Conservation (phyloP, 2,329 filamentous ascomycete genomes). For the Pseudodiploospora longispora region DNA sequence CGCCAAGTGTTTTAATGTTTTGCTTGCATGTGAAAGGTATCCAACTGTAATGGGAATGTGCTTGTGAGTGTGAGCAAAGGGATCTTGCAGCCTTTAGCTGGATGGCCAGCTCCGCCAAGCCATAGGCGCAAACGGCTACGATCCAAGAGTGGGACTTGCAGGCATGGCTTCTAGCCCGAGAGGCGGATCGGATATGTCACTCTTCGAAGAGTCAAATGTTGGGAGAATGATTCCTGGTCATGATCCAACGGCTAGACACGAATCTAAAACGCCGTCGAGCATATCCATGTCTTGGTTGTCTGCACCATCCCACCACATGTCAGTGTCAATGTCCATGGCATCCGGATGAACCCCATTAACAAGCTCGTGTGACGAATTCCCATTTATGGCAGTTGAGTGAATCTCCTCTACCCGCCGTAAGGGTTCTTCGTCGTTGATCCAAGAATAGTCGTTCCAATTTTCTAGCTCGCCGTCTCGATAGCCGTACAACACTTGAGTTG, state of each 20-base stretch:
- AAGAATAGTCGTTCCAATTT: constrained; percentile 53
- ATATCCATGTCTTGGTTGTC: constrained; percentile 41
- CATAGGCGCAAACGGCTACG: too few relatives aligned
- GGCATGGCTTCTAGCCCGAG: too few relatives aligned
- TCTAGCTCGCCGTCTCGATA: constrained; percentile 73
- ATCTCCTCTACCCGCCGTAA: constrained; percentile 17
- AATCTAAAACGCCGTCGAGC: constrained; percentile 50
- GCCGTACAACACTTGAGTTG: constrained; percentile 59
- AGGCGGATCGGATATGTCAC: too few relatives aligned
- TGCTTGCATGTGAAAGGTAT: too few relatives aligned
- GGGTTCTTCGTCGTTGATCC: constrained; percentile 32
- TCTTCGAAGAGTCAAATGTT: background rate
- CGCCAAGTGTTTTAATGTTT: too few relatives aligned
- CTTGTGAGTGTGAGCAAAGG: too few relatives aligned
- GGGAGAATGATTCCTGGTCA: constrained; percentile 8
- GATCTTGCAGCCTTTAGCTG: too few relatives aligned
- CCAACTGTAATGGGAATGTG: too few relatives aligned
- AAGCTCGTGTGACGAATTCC: constrained; percentile 26
- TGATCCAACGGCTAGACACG: constrained; percentile 41
- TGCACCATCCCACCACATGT: constrained; percentile 56
- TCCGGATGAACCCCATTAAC: constrained; percentile 42
- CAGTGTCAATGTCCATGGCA: constrained; percentile 52
- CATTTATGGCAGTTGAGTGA: constrained; percentile 24
- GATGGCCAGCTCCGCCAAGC: too few relatives aligned
- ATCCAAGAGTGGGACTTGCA: too few relatives aligned